Evolutionary conservation across 495 filamentous ascomycete genomes (phyloP), one percentile per base, ranked within the genome.

Genomic region (Penicillium egyptiacum): DNA sequence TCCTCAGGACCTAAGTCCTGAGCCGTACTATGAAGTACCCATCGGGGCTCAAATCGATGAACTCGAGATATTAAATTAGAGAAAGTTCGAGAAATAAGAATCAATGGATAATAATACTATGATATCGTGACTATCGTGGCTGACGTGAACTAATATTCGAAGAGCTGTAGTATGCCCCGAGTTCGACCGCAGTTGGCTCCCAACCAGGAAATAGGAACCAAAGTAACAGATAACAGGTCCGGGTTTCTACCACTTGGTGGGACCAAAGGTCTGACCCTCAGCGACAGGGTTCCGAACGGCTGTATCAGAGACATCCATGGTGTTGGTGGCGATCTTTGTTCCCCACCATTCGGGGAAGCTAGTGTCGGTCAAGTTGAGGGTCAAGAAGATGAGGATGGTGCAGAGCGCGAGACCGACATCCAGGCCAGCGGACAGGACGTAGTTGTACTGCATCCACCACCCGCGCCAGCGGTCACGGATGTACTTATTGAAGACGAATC

Each of bases 381-480:
- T 76, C 50, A 90, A 79, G 77, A 92, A 89, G 50, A 91, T 87
- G 22, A 91, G 62, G 50, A 92, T 80, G 0, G 86, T 88, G 46
- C 76, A 80, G 7, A 90, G 69, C 2, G 81, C 80, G 22, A 91
- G 75, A 12, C 88, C 88, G 46, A 82, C 81, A 62, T 90, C 86
- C 56, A 92, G 74, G 4, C 83, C 88, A 0, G 88, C 87, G 20
- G 87, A 88, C 0, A 86, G 81, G 60, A 90, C 76, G 67, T 90
- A 92, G 75, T 91, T 92, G 69, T 89, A 90, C 58, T 86, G 83
- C 75, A 86, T 75, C 87, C 86, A 90, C 87, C 87, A 90, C 31
- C 86, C 86, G 31, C 76, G 80, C 70, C 76, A 84, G 57, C 79
- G 76, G 58, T 84, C 75, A 39, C 82, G 77, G 57, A 89, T 81